Evolutionary conservation across 257 asterid species (phyloP).

Genomic region (Handroanthus guayacan): DNA sequence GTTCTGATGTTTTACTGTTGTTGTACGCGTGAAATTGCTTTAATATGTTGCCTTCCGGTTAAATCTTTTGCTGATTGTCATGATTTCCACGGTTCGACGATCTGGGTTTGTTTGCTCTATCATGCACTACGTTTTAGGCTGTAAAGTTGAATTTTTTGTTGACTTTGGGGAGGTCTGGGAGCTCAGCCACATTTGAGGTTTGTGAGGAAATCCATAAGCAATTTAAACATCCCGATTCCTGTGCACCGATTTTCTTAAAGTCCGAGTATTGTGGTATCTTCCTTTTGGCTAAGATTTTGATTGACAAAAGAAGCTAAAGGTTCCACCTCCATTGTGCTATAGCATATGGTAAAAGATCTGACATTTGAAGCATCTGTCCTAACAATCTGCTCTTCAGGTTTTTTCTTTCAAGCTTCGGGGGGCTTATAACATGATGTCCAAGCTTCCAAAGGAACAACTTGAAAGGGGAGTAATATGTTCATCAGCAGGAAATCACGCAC

Average conservation of each 20-base stretch:
- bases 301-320: conserved; percentile 9
- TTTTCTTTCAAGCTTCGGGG: conserved; percentile 80
- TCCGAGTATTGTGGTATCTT: conserved; percentile 2
- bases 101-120: neutral
- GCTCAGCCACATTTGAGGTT: conserved; percentile 23
- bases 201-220: conserved; percentile 28
- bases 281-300: neutral
- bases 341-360: neutral
- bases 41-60: neutral
- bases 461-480: conserved; percentile 92
- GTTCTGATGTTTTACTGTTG: too few relatives aligned
- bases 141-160: conserved; percentile 12
- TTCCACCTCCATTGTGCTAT: conserved; percentile 10
- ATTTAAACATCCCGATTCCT: neutral
- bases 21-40: too few relatives aligned
- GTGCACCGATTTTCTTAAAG: neutral
- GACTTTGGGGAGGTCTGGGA: conserved; percentile 1
- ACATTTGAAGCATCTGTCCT: neutral
- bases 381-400: conserved; percentile 48
- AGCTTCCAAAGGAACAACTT: conserved; percentile 73
- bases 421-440: conserved; percentile 99
- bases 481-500: conserved; percentile 99
- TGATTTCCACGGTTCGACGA: neutral
- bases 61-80: neutral
- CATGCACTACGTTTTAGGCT: neutral